These are phyloP conservation scores for Cladosporium cucumerinum DNA, from an alignment of 2,329 filamentous ascomycete genomes.

Conservation along the genomic window DNA sequence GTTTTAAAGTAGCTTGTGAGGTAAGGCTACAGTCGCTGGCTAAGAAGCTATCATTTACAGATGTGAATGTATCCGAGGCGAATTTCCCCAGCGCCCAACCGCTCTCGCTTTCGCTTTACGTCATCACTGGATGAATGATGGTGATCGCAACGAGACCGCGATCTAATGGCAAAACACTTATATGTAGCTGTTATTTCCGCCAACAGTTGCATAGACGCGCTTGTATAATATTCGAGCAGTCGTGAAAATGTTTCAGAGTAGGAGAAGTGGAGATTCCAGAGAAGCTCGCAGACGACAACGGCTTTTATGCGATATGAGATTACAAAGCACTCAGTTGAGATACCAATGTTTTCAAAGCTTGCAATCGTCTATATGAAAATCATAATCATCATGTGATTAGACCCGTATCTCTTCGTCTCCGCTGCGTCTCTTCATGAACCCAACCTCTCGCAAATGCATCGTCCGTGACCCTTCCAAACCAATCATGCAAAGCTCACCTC, in stretches of 20 bases:
- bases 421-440: neutral
- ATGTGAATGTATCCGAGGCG: neutral
- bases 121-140: neutral
- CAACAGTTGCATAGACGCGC: neutral
- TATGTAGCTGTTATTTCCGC: neutral
- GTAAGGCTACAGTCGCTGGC: neutral
- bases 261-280: neutral
- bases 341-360: neutral
- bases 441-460: neutral
- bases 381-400: neutral
- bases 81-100: neutral
- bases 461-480: neutral
- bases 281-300: neutral
- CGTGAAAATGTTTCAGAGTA: neutral
- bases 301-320: neutral
- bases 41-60: neutral
- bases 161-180: neutral
- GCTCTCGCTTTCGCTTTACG: slow-evolving; percentile 1
- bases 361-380: neutral
- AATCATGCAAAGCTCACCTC: neutral
- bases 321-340: neutral
- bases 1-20: neutral
- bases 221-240: neutral
- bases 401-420: neutral
- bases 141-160: neutral